Percentiles rank a stretch among this genome's conserved stretches.
These are phyloP conservation scores for Phytophthora colocasiae DNA, from an alignment of 352 stramenopile genomes.

Conservation along the genomic window DNA sequence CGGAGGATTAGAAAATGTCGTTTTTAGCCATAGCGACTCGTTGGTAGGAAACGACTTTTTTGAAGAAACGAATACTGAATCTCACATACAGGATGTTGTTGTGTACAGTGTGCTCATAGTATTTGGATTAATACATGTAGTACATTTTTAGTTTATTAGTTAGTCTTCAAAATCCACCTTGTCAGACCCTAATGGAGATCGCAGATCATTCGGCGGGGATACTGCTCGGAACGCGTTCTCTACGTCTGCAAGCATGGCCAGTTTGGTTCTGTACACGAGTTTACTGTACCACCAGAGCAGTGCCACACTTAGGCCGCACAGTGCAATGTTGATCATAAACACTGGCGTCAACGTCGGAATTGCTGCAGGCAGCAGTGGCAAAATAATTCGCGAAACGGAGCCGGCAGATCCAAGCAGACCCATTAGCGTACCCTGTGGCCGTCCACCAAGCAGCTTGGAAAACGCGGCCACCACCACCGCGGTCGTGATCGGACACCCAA, in stretches of 20 bases:
- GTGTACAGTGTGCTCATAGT: too few relatives aligned
- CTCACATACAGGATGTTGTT: not conserved
- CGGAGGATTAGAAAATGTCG: conserved; percentile 8
- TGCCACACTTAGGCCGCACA: conserved; percentile 64
- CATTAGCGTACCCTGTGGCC: conserved; percentile 84
- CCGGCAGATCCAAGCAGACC: conserved; percentile 75
- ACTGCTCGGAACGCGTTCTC: conserved; percentile 42
- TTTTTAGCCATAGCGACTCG: not conserved
- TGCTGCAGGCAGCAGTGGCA: conserved; percentile 74
- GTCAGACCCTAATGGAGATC: conserved; percentile 56
- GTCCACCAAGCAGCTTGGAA: conserved; percentile 76
- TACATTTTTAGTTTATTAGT: conserved; percentile 37
- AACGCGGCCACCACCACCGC: conserved; percentile 79
- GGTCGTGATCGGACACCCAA: conserved; percentile 81
- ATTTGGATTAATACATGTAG: not conserved
- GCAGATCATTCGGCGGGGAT: conserved; percentile 43
- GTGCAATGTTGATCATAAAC: conserved; percentile 76
- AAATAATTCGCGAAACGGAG: conserved; percentile 77
- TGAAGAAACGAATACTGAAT: conserved; percentile 18
- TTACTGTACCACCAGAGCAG: conserved; percentile 77
- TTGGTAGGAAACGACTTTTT: conserved; percentile 3
- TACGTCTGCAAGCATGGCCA: conserved; percentile 49
- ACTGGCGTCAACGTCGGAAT: conserved; percentile 73
- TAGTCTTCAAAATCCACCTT: conserved; percentile 41
- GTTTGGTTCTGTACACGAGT: conserved; percentile 61